Percentiles rank a stretch among this genome's conserved stretches.
phyloP scores from a whole-genome alignment of 768 basidiomycete species.

The Amanita phalloides region DNA sequence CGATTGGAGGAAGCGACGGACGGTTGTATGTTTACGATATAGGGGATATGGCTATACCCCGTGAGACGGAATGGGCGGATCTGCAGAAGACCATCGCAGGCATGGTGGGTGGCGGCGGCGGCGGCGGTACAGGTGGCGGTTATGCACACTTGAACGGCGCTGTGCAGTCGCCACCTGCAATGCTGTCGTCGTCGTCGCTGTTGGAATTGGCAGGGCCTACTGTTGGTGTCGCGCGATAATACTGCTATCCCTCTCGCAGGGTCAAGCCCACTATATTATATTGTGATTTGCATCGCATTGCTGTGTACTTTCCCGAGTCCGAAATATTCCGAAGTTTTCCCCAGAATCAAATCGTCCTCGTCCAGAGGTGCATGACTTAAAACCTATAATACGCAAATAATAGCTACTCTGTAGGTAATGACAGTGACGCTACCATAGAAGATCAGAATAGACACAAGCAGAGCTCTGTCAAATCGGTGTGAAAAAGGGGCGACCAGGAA shows the following conservation, averaged over 20 bases:
- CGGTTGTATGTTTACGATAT: slow-evolving; percentile 91
- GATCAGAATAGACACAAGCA: slow-evolving; percentile 26
- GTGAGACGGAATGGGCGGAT: slow-evolving; percentile 91
- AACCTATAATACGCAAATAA: no score
- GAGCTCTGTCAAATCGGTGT: slow-evolving; percentile 35
- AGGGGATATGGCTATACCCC: slow-evolving; percentile 79
- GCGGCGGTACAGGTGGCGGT: background rate
- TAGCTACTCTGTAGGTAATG: no score
- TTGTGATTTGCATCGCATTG: no score
- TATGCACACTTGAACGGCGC: slow-evolving; percentile 29
- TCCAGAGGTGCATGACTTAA: no score
- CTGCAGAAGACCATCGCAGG: slow-evolving; percentile 80
- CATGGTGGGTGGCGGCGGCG: slow-evolving; percentile 42
- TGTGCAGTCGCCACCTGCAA: slow-evolving; percentile 13
- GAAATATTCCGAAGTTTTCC: no score
- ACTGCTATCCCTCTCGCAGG: no score
- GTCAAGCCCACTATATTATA: no score
- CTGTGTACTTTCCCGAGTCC: no score
- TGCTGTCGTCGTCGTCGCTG: slow-evolving; percentile 1
- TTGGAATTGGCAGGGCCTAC: slow-evolving; percentile 1
- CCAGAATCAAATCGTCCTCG: no score
- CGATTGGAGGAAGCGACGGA: slow-evolving; percentile 88
- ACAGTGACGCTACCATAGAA: no score
- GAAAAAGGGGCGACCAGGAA: background rate
- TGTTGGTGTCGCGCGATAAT: slow-evolving; percentile 1